phyloP scores from a whole-genome alignment of 2,329 filamentous ascomycete genomes.

The Remersonia thermophila region DNA sequence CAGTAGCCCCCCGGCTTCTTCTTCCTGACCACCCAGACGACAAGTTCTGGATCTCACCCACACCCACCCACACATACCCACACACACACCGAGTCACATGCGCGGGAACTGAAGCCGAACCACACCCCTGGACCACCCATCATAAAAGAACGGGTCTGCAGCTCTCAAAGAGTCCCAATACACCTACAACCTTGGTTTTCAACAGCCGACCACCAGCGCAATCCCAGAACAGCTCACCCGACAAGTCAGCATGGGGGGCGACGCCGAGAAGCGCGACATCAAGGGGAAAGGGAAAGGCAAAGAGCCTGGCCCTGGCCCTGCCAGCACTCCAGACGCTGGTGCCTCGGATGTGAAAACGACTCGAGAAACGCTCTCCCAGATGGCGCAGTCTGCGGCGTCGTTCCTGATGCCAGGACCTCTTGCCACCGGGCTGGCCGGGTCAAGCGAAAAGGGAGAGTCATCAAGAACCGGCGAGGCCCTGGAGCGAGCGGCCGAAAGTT shows the following conservation, averaged over 20 bases:
- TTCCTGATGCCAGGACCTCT: conserved; percentile 16
- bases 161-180: too few species aligned
- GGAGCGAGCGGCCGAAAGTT: conserved; percentile 14
- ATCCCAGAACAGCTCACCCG: too few species aligned
- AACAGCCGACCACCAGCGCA: too few species aligned
- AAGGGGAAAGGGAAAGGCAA: conserved; percentile 9
- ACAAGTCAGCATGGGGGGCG: conserved; percentile 5
- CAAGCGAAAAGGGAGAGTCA: conserved; percentile 15
- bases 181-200: too few species aligned
- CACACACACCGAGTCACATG: too few species aligned
- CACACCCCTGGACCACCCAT: too few species aligned
- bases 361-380: conserved; percentile 12
- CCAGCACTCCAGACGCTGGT: background rate
- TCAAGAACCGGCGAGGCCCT: conserved; percentile 11
- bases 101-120: too few species aligned
- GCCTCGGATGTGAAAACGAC: background rate
- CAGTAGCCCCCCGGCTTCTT: too few species aligned
- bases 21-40: too few species aligned
- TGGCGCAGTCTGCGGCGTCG: conserved; percentile 20
- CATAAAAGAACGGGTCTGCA: too few species aligned
- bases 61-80: too few species aligned
- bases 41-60: too few species aligned
- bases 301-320: background rate
- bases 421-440: conserved; percentile 5
- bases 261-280: background rate